Evolutionary conservation across 306 rosid genomes (phyloP), one percentile per base, ranked within the genome.

Genomic region (Sindora glabra): DNA sequence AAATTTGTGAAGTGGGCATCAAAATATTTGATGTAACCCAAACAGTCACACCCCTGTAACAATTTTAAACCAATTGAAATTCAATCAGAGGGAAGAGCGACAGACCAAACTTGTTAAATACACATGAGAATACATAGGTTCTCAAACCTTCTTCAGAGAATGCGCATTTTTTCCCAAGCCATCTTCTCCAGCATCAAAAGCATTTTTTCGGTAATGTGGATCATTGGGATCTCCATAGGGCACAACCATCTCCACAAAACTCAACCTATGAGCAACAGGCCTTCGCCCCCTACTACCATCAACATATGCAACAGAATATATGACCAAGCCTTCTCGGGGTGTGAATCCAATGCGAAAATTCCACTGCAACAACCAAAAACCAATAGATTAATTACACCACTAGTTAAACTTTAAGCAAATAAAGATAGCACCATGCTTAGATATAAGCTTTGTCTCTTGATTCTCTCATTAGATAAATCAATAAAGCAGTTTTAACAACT

Each of bases 181-280:
- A 56, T 90, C 97, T 70, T 90, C 97, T 19, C 97, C 97, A 0
- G 95, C 97, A 65, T 90, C 97, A 61, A 90, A 90, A 56, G 97
- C 97, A 80, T 90, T 90, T 81, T 89, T 86, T 55, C 95, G 76
- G 69, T 86, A 86, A 78, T 90, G 97, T 25, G 97, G 97, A 9
- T 84, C 94, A 56, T 80, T 86, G 44, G 97, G 97, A 76, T 90
- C 97, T 41, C 97, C 97, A 80, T 82, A 90, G 2, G 95, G 97
- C 62, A 90, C 97, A 67, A 90, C 97, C 90, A 90, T 86, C 71
- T 90, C 97, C 76, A 84, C 97, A 77, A 84, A 84, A 78, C 94
- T 86, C 64, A 90, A 62, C 60, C 97, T 81, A 62, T 90, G 95
- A 51, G 97, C 97, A 22, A 86, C 87, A 38, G 95, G 81, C 69